A percentile compares a stretch with the other conserved stretches of the same genome.
Conservation (phyloP, 192 early-diverging fungal species). For the Obelidium mucronatum region DNA sequence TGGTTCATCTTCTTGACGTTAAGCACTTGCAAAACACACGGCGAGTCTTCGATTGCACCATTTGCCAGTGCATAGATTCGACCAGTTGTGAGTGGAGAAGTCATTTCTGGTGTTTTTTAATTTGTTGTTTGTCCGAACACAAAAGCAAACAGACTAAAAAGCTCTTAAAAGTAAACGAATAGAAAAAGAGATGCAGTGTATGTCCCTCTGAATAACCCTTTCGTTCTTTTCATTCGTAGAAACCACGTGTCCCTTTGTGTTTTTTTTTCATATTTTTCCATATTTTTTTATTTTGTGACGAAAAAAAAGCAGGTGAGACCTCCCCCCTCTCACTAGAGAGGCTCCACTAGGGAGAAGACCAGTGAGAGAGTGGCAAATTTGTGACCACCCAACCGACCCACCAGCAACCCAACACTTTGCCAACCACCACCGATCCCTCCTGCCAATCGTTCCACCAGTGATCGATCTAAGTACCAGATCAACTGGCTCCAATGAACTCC, state of each 20-base stretch:
- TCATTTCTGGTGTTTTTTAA: not conserved
- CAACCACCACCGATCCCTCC: not conserved
- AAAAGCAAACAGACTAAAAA: too few species aligned
- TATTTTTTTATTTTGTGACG: not conserved
- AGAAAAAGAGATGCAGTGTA: not conserved
- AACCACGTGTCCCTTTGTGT: not conserved
- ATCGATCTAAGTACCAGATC: too few species aligned
- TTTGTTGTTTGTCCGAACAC: too few species aligned
- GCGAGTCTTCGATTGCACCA: not conserved
- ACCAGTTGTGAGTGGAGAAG: not conserved
- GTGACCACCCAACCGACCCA: not conserved
- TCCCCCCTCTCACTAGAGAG: not conserved
- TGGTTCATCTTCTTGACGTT: constrained; percentile 53
- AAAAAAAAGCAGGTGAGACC: not conserved
- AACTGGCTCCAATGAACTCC: too few species aligned
- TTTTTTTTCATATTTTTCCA: not conserved
- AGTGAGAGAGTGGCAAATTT: not conserved
- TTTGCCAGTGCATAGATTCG: constrained; percentile 4
- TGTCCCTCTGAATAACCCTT: not conserved
- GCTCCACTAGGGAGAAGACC: not conserved
- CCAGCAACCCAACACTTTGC: not conserved
- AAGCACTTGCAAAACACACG: constrained; percentile 53
- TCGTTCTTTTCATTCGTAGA: not conserved
- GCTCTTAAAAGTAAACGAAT: too few species aligned
- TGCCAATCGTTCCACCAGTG: too few species aligned